Percentiles rank a stretch among this genome's conserved stretches.
Evolutionary conservation across 2,329 filamentous ascomycete genomes (phyloP).

Genomic region (Sclerotinia borealis): DNA sequence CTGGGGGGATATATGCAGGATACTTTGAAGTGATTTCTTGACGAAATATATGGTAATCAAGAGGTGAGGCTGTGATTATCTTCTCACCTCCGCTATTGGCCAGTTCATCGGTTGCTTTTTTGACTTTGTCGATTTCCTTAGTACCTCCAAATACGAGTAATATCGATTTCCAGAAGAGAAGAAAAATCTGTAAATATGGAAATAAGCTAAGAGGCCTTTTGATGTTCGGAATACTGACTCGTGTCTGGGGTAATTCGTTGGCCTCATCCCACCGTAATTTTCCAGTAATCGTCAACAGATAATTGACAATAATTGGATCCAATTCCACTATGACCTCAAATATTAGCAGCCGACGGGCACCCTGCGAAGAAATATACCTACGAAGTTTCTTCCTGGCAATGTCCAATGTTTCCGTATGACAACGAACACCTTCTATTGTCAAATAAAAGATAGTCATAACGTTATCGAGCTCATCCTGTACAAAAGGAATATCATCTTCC

Average conservation of each 20-base stretch:
- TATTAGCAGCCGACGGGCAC: constrained; percentile 21
- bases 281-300: constrained; percentile 63
- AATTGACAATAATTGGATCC: constrained; percentile 63
- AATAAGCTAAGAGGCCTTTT: constrained; percentile 21
- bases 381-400: constrained; percentile 38
- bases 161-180: constrained; percentile 89
- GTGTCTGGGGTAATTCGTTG: constrained; percentile 54
- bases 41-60: constrained; percentile 94
- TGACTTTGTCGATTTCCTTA: constrained; percentile 65
- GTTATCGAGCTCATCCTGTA: constrained; percentile 55
- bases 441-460: constrained; percentile 59
- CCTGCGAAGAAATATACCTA: constrained; percentile 33
- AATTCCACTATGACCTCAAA: constrained; percentile 40
- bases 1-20: constrained; percentile 88
- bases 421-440: constrained; percentile 50
- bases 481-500: constrained; percentile 32
- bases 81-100: constrained; percentile 46
- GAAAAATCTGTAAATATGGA: constrained; percentile 50
- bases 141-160: constrained; percentile 80
- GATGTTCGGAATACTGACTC: constrained; percentile 42
- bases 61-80: constrained; percentile 81
- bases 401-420: constrained; percentile 44
- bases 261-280: constrained; percentile 69
- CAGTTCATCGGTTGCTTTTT: constrained; percentile 60
- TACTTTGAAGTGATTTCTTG: constrained; percentile 98